Conservation (phyloP, 805 yeast genomes). For the Wickerhamomyces xylosicus region DNA sequence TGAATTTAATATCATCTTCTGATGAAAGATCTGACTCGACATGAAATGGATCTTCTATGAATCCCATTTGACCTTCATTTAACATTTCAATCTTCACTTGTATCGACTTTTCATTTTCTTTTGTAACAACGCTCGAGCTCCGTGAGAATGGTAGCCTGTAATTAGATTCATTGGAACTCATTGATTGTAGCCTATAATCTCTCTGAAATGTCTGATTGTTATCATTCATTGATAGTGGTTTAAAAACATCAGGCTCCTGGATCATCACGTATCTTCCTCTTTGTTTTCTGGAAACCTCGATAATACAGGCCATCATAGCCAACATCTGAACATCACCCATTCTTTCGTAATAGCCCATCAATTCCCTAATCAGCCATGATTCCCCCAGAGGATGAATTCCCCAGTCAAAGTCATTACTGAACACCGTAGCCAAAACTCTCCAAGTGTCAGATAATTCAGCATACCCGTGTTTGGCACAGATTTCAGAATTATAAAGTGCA, state of each 20-base stretch:
- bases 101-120: constrained; percentile 9
- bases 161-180: constrained; percentile 11
- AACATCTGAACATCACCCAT: constrained; percentile 75
- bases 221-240: background rate
- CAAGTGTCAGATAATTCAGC: constrained; percentile 65
- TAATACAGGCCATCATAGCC: constrained; percentile 75
- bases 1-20: constrained; percentile 16
- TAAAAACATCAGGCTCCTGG: constrained; percentile 2
- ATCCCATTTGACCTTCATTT: constrained; percentile 26
- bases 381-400: constrained; percentile 74
- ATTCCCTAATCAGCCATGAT: constrained; percentile 48
- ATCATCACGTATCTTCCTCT: background rate
- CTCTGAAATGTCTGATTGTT: constrained; percentile 1
- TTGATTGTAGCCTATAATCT: constrained; percentile 8
- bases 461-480: constrained; percentile 56
- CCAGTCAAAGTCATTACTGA: constrained; percentile 49
- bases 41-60: constrained; percentile 24
- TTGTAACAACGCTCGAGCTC: constrained; percentile 15
- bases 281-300: constrained; percentile 19
- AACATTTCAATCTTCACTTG: constrained; percentile 35
- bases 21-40: constrained; percentile 24
- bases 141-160: constrained; percentile 16
- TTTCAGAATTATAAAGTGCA: constrained; percentile 59
- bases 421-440: constrained; percentile 41
- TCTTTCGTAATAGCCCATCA: constrained; percentile 54